A percentile compares a stretch with the other conserved stretches of the same genome.
These are phyloP conservation scores for Ehretia macrophylla DNA, from an alignment of 257 asterid genomes.

Conservation along the genomic window DNA sequence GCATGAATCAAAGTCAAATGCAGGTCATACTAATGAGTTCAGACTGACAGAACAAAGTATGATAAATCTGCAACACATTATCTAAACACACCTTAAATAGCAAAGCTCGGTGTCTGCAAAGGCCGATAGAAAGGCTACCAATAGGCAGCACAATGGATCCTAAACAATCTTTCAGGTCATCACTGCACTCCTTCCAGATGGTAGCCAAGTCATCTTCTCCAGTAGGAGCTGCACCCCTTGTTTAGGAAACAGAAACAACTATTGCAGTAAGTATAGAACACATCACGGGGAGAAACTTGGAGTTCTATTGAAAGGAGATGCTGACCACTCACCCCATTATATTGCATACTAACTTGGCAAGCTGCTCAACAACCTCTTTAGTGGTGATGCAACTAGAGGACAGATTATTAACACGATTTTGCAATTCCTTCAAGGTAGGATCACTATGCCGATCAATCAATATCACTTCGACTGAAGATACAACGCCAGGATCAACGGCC, in stretches of 20 bases:
- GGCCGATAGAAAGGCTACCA: slow-evolving; percentile 74
- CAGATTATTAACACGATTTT: slow-evolving; percentile 51
- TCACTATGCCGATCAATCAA: slow-evolving; percentile 63
- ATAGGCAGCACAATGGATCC: slow-evolving; percentile 81
- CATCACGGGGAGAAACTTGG: background rate
- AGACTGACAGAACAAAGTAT: background rate
- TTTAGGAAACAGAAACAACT: slow-evolving; percentile 31
- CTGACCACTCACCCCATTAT: slow-evolving; percentile 84
- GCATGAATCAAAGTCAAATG: no score
- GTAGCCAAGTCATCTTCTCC: slow-evolving; percentile 65
- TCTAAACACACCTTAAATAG: slow-evolving; percentile 69
- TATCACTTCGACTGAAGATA: slow-evolving; percentile 73
- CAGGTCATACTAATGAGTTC: no score
- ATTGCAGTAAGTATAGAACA: slow-evolving; percentile 16
- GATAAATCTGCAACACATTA: slow-evolving; percentile 7
- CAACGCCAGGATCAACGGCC: slow-evolving; percentile 53
- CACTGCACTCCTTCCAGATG: slow-evolving; percentile 76
- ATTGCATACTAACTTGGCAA: slow-evolving; percentile 85
- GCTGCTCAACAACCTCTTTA: slow-evolving; percentile 81
- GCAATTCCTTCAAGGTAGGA: slow-evolving; percentile 81
- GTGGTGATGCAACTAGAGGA: slow-evolving; percentile 58
- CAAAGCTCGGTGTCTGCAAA: slow-evolving; percentile 81
- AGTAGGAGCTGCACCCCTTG: slow-evolving; percentile 60
- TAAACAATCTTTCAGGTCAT: slow-evolving; percentile 75
- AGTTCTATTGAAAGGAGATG: slow-evolving; percentile 16